Conservation (phyloP, 2,329 filamentous ascomycete genomes). For the Monosporascus sp. region DNA sequence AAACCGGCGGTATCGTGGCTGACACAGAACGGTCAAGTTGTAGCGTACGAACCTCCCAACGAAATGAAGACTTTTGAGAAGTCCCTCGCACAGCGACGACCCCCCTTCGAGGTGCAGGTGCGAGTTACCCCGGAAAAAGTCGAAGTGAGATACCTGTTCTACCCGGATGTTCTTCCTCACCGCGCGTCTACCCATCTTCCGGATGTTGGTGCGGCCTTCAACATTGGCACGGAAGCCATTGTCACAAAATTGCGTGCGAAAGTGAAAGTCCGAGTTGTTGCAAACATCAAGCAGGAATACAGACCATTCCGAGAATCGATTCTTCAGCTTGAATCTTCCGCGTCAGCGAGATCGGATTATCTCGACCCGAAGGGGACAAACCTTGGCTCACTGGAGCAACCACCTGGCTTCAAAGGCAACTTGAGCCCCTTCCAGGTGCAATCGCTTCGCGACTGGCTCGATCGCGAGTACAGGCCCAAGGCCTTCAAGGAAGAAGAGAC, state of each 20-base stretch:
- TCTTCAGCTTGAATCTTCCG: neutral
- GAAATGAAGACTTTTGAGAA: constrained; percentile 10
- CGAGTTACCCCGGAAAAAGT: neutral
- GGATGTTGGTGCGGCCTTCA: neutral
- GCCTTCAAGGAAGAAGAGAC: constrained; percentile 32
- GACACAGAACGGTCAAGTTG: neutral
- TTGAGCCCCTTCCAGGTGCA: constrained; percentile 18
- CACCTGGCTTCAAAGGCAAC: neutral
- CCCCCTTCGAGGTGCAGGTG: constrained; percentile 6
- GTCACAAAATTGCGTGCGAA: neutral
- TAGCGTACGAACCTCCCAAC: constrained; percentile 3
- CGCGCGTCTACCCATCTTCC: constrained; percentile 10
- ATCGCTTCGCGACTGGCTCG: constrained; percentile 28
- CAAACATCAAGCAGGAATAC: neutral
- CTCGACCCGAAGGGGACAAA: neutral
- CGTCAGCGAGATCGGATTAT: neutral
- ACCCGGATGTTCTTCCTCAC: constrained; percentile 4
- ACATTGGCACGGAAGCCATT: neutral
- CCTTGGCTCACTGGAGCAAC: neutral
- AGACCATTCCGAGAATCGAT: neutral
- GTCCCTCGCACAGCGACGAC: neutral
- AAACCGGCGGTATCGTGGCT: constrained; percentile 4
- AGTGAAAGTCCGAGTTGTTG: neutral
- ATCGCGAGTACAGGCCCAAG: constrained; percentile 14
- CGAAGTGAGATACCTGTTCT: constrained; percentile 7